phyloP scores from a whole-genome alignment of 164 flowering plant species.

The Piper longum region DNA sequence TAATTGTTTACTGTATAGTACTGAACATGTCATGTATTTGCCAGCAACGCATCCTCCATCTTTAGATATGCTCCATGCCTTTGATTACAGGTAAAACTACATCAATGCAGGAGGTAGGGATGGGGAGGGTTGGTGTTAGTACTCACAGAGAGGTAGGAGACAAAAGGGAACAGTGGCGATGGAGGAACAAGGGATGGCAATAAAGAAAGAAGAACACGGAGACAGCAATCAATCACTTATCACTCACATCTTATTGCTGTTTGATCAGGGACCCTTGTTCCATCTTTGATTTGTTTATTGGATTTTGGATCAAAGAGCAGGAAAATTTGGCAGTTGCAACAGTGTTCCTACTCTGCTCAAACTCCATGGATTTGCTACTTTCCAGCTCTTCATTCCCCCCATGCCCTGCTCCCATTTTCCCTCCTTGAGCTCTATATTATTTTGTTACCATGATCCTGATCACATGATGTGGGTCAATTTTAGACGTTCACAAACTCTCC shows the following conservation, averaged over 20 bases:
- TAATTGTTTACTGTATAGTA: neutral
- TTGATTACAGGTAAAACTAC: neutral
- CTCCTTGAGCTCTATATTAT: neutral
- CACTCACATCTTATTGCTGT: slow-evolving; percentile 1
- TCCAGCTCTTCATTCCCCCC: neutral
- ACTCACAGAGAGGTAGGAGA: slow-evolving; percentile 3
- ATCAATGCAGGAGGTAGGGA: neutral
- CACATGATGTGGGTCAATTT: neutral
- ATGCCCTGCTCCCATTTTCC: neutral
- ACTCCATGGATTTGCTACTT: neutral
- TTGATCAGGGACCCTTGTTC: slow-evolving; percentile 3
- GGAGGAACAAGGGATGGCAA: neutral
- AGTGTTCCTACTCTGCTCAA: neutral
- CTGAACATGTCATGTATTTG: neutral
- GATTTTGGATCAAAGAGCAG: neutral
- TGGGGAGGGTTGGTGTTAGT: neutral
- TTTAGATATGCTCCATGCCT: neutral
- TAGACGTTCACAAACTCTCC: too few species aligned
- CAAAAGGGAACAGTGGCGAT: neutral
- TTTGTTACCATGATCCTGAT: neutral
- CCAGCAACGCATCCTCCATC: neutral
- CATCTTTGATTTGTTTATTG: neutral
- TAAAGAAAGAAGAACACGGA: slow-evolving; percentile 4
- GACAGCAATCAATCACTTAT: slow-evolving; percentile 12
- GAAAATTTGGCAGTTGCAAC: neutral